Conservation (phyloP, 352 stramenopile genomes). For the Globisporangium echinulatum region DNA sequence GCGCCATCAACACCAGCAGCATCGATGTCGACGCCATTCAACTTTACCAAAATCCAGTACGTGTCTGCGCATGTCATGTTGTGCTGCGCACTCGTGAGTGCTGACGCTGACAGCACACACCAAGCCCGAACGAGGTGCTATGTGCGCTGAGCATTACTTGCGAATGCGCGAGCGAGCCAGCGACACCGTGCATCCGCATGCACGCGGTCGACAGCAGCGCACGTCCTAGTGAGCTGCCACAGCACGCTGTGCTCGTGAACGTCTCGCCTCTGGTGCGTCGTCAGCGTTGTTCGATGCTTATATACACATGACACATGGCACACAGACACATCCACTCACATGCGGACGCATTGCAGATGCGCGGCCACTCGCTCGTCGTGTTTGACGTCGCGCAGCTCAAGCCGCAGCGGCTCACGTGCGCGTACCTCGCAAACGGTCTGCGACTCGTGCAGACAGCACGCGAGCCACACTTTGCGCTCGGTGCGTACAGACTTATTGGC, state of each 20-base stretch:
- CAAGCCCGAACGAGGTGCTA: conserved; percentile 41
- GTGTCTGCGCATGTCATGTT: not conserved
- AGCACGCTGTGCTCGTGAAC: conserved; percentile 48
- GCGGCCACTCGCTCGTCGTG: conserved; percentile 51
- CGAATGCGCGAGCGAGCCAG: too few species aligned
- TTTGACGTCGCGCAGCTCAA: conserved; percentile 31
- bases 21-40: conserved; percentile 22
- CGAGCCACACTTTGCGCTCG: conserved; percentile 36
- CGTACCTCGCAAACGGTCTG: conserved; percentile 21
- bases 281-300: not conserved
- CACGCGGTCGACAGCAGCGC: not conserved
- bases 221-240: not conserved
- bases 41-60: conserved; percentile 64
- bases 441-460: conserved; percentile 18
- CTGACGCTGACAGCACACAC: not conserved
- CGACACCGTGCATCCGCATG: too few species aligned
- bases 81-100: not conserved
- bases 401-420: conserved; percentile 29
- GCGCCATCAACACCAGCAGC: conserved; percentile 1
- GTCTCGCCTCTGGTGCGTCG: conserved; percentile 52
- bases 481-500: conserved; percentile 14
- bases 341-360: conserved; percentile 24
- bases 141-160: conserved; percentile 22
- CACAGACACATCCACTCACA: too few species aligned
- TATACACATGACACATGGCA: not conserved